phyloP scores from a whole-genome alignment of 495 filamentous ascomycete species.

The Penicillium steckii region DNA sequence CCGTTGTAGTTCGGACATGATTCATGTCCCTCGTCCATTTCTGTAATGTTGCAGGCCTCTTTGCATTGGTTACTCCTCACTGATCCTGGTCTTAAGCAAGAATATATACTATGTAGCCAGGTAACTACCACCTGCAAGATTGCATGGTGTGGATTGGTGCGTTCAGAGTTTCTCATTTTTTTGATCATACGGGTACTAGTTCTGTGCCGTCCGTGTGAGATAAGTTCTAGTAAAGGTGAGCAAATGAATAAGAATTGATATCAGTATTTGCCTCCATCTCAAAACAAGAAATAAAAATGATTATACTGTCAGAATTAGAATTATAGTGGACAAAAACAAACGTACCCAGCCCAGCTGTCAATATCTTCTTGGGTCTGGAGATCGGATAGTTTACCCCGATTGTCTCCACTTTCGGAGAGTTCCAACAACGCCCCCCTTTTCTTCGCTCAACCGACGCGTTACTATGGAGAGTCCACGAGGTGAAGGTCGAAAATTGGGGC shows the following conservation, averaged over 20 bases:
- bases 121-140: not conserved
- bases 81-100: not conserved
- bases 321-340: not conserved
- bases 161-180: not conserved
- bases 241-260: too few relatives aligned
- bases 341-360: slow-evolving; percentile 28
- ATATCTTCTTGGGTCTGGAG: slow-evolving; percentile 29
- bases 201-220: not conserved
- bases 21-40: slow-evolving; percentile 12
- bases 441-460: not conserved
- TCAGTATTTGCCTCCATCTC: too few relatives aligned
- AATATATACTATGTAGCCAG: not conserved
- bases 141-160: not conserved
- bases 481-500: slow-evolving; percentile 2
- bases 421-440: slow-evolving; percentile 21
- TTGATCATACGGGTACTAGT: not conserved
- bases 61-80: slow-evolving; percentile 2
- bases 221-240: not conserved
- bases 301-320: not conserved
- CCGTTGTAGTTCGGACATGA: slow-evolving; percentile 7
- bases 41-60: slow-evolving; percentile 8
- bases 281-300: too few relatives aligned
- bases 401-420: slow-evolving; percentile 29
- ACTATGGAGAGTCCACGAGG: not conserved
- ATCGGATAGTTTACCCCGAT: slow-evolving; percentile 36